Evolutionary conservation across 805 yeast species (phyloP), one percentile per base, ranked within the genome.

Genomic region (Pichia cephalocereana): DNA sequence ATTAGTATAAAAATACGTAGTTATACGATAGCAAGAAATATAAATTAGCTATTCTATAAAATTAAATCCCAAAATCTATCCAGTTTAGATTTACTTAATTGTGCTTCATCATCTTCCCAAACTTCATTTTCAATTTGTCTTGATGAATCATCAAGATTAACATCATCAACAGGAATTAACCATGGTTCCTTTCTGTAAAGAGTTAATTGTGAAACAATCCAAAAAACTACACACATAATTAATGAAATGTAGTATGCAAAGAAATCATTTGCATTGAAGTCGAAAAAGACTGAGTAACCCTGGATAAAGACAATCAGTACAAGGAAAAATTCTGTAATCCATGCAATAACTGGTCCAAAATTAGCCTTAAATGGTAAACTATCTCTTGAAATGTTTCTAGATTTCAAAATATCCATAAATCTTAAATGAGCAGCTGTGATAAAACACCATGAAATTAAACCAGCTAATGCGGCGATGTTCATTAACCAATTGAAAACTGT

Each of bases 381-480:
- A 56, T 81, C 80, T 58, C 95, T 70, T 27, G 82, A 70, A 48
- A 84, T 80, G 45, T 81, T 80, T 62, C 88, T 77, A 23, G 69
- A 62, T 56, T 74, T 76, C 57, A 86, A 67, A 34, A 83, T 81
- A 39, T 70, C 64, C 82, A 83, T 83, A 66, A 83, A 84, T 62
- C 90, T 71, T 49, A 84, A 66, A 64, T 83, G 89, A 3, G 84
- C 70, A 43, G 75, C 64, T 30, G 81, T 72, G 51, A 83, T 82
- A 61, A 79, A 75, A 44, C 79, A 74, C 90, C 90, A 82, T n/a
- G 86, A 74, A 55, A 83, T 79, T 55, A 83, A 72, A 50, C 90
- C 90, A 11, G 89, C 82, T 45, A 83, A 82, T 27, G 86, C 85
- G 15, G 86, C 76, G 56, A 84, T 82, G 63, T 82, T 83, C 55